Conservation (phyloP, 257 asterid species). For the Solanum chilense region DNA sequence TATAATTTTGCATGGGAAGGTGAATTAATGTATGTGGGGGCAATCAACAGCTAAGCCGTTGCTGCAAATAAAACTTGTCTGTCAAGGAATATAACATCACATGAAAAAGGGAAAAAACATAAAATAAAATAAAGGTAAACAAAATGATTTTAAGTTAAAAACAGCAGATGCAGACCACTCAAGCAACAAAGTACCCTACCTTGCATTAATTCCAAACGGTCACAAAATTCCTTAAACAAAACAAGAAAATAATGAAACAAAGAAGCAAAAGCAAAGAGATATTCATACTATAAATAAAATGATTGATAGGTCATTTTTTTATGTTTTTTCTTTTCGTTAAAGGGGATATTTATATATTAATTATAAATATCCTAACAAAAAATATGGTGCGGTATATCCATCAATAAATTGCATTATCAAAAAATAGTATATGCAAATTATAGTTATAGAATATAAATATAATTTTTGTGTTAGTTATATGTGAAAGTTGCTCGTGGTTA, state of each 20-base stretch:
- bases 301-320: neutral
- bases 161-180: constrained; percentile 14
- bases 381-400: too few relatives aligned
- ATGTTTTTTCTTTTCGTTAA: neutral
- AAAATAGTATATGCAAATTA: too few relatives aligned
- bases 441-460: too few relatives aligned
- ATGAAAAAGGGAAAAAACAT: neutral
- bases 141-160: constrained; percentile 3
- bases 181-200: neutral
- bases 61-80: constrained; percentile 24
- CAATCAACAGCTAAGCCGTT: constrained; percentile 23
- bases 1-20: neutral
- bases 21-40: constrained; percentile 10
- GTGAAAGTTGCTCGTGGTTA: too few relatives aligned
- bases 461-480: too few relatives aligned
- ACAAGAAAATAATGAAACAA: constrained; percentile 12
- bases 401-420: too few relatives aligned
- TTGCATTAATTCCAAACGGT: neutral
- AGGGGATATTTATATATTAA: neutral
- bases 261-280: neutral
- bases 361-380: neutral
- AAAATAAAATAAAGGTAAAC: neutral
- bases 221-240: neutral
- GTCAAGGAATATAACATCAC: constrained; percentile 18
- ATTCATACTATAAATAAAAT: neutral